phyloP scores from a whole-genome alignment of 148 eudicot species.

The Nepenthes gracilis region DNA sequence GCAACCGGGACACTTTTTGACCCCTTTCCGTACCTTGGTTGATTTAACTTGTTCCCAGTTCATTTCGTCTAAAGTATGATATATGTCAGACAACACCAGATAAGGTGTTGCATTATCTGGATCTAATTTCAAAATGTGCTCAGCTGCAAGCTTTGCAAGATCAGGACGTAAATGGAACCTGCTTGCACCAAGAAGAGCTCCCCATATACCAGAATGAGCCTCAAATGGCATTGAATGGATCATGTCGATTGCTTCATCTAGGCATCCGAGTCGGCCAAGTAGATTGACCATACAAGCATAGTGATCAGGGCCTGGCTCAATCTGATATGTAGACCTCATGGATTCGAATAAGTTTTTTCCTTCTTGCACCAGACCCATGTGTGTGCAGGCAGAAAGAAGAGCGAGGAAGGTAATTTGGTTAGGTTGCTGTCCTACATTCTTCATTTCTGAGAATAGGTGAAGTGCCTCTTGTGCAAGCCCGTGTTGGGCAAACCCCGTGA shows the following conservation, averaged over 20 bases:
- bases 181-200: slow-evolving; percentile 60
- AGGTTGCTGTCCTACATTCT: slow-evolving; percentile 18
- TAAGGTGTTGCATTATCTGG: slow-evolving; percentile 48
- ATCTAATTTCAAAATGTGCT: slow-evolving; percentile 27
- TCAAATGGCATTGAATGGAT: slow-evolving; percentile 41
- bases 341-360: slow-evolving; percentile 33
- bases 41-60: slow-evolving; percentile 35
- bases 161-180: slow-evolving; percentile 39
- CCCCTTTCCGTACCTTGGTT: slow-evolving; percentile 28
- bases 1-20: slow-evolving; percentile 45
- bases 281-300: slow-evolving; percentile 68
- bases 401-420: slow-evolving; percentile 47
- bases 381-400: slow-evolving; percentile 53
- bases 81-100: slow-evolving; percentile 48
- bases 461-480: slow-evolving; percentile 43
- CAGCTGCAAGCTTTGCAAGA: slow-evolving; percentile 50
- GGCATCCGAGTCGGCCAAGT: slow-evolving; percentile 48
- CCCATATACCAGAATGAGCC: slow-evolving; percentile 60
- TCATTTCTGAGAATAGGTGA: slow-evolving; percentile 22
- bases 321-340: slow-evolving; percentile 26
- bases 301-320: slow-evolving; percentile 51
- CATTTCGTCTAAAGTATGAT: slow-evolving; percentile 24
- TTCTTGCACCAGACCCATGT: slow-evolving; percentile 40
- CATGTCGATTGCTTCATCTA: slow-evolving; percentile 41
- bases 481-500: slow-evolving; percentile 42